These are phyloP conservation scores for Zygosaccharomyces sapae DNA, from an alignment of 1,139 yeast species.

Conservation along the genomic window DNA sequence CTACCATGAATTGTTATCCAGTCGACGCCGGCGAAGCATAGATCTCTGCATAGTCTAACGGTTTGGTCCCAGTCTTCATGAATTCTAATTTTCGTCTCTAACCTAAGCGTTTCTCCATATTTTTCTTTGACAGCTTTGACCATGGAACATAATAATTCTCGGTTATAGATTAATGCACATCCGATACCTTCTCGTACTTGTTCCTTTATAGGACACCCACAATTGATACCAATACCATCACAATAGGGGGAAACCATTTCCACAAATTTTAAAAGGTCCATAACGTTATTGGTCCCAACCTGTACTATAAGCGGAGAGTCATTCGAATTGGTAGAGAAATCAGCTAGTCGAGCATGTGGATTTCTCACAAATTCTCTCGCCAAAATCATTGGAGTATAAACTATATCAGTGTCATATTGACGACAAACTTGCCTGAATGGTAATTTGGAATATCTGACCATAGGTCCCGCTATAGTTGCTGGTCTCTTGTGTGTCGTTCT, in stretches of 20 bases:
- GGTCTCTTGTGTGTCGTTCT: conserved; percentile 29
- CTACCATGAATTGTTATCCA: conserved; percentile 93
- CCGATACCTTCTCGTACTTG: conserved; percentile 96
- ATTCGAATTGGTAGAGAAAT: conserved; percentile 67
- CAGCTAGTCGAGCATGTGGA: conserved; percentile 72
- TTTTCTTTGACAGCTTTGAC: conserved; percentile 73
- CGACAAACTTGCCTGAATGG: conserved; percentile 84
- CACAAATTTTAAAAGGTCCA: conserved; percentile 78
- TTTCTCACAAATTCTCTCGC: conserved; percentile 93
- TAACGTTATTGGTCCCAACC: conserved; percentile 83
- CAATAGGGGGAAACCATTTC: conserved; percentile 87
- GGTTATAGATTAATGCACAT: conserved; percentile 85
- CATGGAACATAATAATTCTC: conserved; percentile 78
- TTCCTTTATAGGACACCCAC: conserved; percentile 96
- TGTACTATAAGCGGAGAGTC: conserved; percentile 82
- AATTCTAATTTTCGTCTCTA: conserved; percentile 89
- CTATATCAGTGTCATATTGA: conserved; percentile 72
- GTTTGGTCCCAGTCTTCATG: conserved; percentile 75
- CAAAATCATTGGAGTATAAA: conserved; percentile 92
- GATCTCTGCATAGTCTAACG: conserved; percentile 60
- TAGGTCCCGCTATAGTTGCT: conserved; percentile 76
- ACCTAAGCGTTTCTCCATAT: conserved; percentile 63
- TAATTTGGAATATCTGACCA: conserved; percentile 93
- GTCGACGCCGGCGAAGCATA: conserved; percentile 87
- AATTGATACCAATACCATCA: conserved; percentile 91